Evolutionary conservation across 2,329 filamentous ascomycete genomes (phyloP).

Genomic region (Trichophyton mentagrophytes): DNA sequence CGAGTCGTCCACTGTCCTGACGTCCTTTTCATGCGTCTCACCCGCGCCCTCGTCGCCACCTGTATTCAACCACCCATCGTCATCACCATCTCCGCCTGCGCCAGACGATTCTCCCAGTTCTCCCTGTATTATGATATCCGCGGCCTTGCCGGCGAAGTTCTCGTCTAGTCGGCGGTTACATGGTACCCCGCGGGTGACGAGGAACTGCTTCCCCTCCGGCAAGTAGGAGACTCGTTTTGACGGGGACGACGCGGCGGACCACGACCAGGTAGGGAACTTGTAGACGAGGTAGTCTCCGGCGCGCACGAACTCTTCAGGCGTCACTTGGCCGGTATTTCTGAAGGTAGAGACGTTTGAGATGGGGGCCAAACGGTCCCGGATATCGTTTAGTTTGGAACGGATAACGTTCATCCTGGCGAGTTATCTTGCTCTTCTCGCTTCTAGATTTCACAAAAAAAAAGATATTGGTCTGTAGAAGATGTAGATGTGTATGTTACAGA

Average conservation of each 20-base stretch:
- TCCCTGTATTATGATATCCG: slow-evolving; percentile 74
- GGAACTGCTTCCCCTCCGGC: slow-evolving; percentile 81
- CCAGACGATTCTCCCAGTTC: slow-evolving; percentile 46
- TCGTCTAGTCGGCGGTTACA: slow-evolving; percentile 86
- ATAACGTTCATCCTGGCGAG: slow-evolving; percentile 62
- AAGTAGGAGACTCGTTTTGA: slow-evolving; percentile 68
- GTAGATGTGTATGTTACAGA: not conserved
- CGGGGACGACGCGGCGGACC: slow-evolving; percentile 76
- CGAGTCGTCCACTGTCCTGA: slow-evolving; percentile 76
- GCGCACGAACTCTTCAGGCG: slow-evolving; percentile 87
- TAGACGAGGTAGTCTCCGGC: slow-evolving; percentile 96
- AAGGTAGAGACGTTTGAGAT: slow-evolving; percentile 87
- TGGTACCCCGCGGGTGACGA: slow-evolving; percentile 87
- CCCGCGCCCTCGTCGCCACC: slow-evolving; percentile 64
- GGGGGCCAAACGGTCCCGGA: slow-evolving; percentile 83
- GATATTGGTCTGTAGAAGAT: not conserved
- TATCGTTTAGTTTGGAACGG: slow-evolving; percentile 80
- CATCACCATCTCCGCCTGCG: slow-evolving; percentile 35
- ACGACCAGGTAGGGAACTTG: slow-evolving; percentile 98
- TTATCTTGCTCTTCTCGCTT: not conserved
- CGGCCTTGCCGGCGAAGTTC: slow-evolving; percentile 69
- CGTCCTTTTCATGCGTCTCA: slow-evolving; percentile 59
- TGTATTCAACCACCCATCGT: slow-evolving; percentile 82
- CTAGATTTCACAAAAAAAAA: no score
- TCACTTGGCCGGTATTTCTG: slow-evolving; percentile 86